Evolutionary conservation across 2,329 filamentous ascomycete genomes (phyloP), one percentile per base, ranked within the genome.

Genomic region (Alternaria gansuensis): DNA sequence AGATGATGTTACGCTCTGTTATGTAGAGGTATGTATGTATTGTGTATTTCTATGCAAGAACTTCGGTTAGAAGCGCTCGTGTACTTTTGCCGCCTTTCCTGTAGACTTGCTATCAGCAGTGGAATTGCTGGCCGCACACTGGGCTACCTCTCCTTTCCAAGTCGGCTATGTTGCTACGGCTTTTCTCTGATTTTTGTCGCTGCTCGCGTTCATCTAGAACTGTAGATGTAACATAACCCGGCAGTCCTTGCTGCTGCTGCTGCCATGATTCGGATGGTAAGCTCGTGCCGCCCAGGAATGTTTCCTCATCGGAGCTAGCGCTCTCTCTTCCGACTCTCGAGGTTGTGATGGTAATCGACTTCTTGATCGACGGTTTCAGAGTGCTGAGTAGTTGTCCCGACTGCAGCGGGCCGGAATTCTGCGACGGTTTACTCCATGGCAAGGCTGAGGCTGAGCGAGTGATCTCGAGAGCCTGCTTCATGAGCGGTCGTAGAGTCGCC

Each of bases 401-500:
- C 21, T 63, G 56, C 21, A 50, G 28, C 34, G 54, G 58, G 11
- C 50, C 43, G 11, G 64, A 44, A 7, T 53, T 39, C 24, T 58
- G 41, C 1, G 66, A 61, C 5, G 52, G 62, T 24, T 60, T 67
- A 37, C 57, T 59, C 66, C 66, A 67, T 9, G 64, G 64, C 59
- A 67, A 46, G 24, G 54, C 59, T 11, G 64, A 67, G 39, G 60
- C 54, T 4, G 59, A 64, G 36, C 59, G 54, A 14, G 59, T 66
- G 1, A 61, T 53, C 36, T 55, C 5, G 13, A 62, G 59, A 28
- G 59, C 61, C 31, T 65, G 62, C 55, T 67, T 70, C 57, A 68
- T 56, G 40, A 73, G 66, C 0, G 71, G 71, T 23, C 70, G 65
- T 0, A 73, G 57, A 2, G 71, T 73, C 7, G 71, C 71, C 23